A percentile compares a stretch with the other conserved stretches of the same genome.
Conservation (phyloP, 129 eudicot genomes). For the Erigeron canadensis region DNA sequence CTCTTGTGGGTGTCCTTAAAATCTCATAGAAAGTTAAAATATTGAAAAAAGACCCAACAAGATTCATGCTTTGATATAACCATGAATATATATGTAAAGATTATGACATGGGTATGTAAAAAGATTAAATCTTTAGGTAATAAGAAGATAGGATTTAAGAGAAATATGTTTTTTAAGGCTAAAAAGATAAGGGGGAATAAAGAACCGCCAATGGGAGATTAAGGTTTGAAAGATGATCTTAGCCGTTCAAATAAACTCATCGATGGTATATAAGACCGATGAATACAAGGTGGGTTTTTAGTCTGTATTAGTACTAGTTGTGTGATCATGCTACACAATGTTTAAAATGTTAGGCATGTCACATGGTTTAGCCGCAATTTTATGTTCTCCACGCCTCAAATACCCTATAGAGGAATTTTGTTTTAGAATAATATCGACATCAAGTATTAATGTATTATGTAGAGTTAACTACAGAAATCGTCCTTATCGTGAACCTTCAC, state of each 20-base stretch:
- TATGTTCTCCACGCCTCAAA: background rate
- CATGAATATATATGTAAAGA: slow-evolving; percentile 19
- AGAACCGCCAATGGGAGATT: slow-evolving; percentile 30
- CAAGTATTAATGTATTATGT: background rate
- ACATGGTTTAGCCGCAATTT: slow-evolving; percentile 19
- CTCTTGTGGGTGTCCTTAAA: slow-evolving; percentile 40
- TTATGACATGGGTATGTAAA: slow-evolving; percentile 8
- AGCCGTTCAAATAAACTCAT: slow-evolving; percentile 25
- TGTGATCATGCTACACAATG: slow-evolving; percentile 11
- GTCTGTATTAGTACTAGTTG: slow-evolving; percentile 8
- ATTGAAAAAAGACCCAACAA: slow-evolving; percentile 46
- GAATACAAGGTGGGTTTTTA: slow-evolving; percentile 31
- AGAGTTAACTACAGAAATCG: no score
- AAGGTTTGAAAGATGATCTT: slow-evolving; percentile 17
- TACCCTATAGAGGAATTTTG: background rate
- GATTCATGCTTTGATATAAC: slow-evolving; percentile 32
- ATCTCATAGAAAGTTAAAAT: slow-evolving; percentile 23
- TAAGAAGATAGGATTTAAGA: background rate
- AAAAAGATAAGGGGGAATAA: slow-evolving; percentile 28
- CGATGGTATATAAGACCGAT: slow-evolving; percentile 26
- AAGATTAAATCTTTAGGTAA: slow-evolving; percentile 4
- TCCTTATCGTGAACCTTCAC: no score
- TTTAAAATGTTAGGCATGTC: slow-evolving; percentile 34
- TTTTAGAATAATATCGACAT: background rate
- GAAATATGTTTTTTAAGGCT: slow-evolving; percentile 1